Evolutionary conservation across 768 basidiomycete species (phyloP), one percentile per base, ranked within the genome.

Genomic region (Tylopilus sp.): DNA sequence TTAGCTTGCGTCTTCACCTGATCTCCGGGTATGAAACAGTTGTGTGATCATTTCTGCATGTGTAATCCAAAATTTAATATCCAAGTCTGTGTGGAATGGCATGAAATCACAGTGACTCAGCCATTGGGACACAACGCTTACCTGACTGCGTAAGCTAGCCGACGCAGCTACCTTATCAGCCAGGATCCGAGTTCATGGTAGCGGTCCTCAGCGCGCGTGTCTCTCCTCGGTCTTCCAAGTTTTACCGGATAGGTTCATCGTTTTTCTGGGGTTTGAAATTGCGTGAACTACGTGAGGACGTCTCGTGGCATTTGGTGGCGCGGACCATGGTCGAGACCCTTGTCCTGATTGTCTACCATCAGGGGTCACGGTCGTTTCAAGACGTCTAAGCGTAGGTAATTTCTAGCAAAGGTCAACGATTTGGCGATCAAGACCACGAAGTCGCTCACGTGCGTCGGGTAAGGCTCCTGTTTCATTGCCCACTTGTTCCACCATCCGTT

Each of bases 401-500:
- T 66, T 67, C 72, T 76, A 47, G 22, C 49, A 33, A 57, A 29
- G 48, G 37, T 59, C 25, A 56, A 50, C 19, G 29, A 41, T 45
- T 52, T 48, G 55, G 50, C 21, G 28, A 61, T 52, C 17, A 48
- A 31, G n/a, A 25, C 28, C 48, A 56, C 37, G 45, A 55, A 54
- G 47, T 48, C 22, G 46, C 64, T 63, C 55, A 65, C 71, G 28
- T 44, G 54, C 25, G 26, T 42, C 29, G 40, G 13, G 29, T 48
- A 52, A 44, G 61, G 50, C 34, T 59, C 60, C 43, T 56, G 64
- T 40, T 61, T 69, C 53, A 72, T 61, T 24, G 76, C 74, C 79
- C 79, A 85, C 49, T 72, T 74, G 11, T 76, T 69, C 72, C 77
- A 73, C 83, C 83, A 74, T 19, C 80, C 83, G 42, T 67, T 69